Evolutionary conservation across 129 eudicot species (phyloP), one percentile per base, ranked within the genome.

Genomic region (Silybum marianum): DNA sequence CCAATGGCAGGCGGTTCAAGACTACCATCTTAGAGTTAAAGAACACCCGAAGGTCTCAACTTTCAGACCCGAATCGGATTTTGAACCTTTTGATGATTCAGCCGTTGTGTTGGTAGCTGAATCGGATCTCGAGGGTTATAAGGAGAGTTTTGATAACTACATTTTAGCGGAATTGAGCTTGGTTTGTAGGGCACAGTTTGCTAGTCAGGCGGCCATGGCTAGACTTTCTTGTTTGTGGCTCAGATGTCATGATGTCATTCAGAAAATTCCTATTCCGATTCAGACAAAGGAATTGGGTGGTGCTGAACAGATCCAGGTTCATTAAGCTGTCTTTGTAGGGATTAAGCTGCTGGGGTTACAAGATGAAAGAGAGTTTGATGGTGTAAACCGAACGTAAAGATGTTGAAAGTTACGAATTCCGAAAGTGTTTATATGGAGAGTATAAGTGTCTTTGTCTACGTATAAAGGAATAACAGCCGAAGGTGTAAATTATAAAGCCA

Each of bases 1-100:
- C 66, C 98, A 93, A 78, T 88, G 98, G 93, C 92, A 75, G 88
- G 95, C 93, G 11, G 97, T 92, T 80, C 88, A 85, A 81, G 88
- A 84, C 38, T 92, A 85, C 71, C 84, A 84, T 69, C 44, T 63
- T 19, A 69, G 69, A 40, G 62, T 38, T 12, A 71, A 74, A 51
- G 80, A 87, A 8, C 77, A n/a, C 73, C 36, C 65, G 8, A 63
- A 4, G 40, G 22, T 65, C 28, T 14, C 44, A 13, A 51, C 28
- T 48, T 34, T 58, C 10, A 28, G 26, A 30, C 18, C 24, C 40
- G 7, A 77, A 71, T 63, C 66, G 4, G 75, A 80, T 0, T 28
- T 48, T 6, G 92, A 78, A 77, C 87, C 89, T 22, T 90, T 92
- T 79, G 95, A 92, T 51, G 97, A 92, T 74, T 87, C 76, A 36